phyloP scores from a whole-genome alignment of 768 basidiomycete species.

The Lactarius quietus region DNA sequence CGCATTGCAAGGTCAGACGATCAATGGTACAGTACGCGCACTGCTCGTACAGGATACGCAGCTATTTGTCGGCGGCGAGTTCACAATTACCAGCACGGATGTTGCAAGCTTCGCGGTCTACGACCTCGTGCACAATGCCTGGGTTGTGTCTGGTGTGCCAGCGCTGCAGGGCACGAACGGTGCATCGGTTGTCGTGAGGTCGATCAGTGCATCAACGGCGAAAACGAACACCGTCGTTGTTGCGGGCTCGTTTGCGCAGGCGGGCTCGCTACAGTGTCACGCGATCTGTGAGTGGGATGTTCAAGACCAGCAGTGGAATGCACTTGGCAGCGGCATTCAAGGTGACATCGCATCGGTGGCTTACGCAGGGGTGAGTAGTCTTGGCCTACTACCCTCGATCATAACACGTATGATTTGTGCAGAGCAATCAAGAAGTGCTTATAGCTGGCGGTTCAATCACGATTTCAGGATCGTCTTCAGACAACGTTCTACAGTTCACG shows the following conservation, averaged over 20 bases:
- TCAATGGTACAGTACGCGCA: constrained; percentile 75
- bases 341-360: constrained; percentile 78
- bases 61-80: constrained; percentile 84
- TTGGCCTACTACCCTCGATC: constrained; percentile 9
- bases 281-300: constrained; percentile 78
- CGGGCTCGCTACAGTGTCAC: constrained; percentile 69
- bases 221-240: constrained; percentile 66
- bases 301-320: constrained; percentile 67
- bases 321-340: constrained; percentile 73
- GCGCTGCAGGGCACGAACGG: constrained; percentile 56
- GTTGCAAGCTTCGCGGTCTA: constrained; percentile 77
- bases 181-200: constrained; percentile 60
- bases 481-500: constrained; percentile 72
- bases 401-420: constrained; percentile 20
- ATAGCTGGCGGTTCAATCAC: constrained; percentile 79
- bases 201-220: constrained; percentile 59
- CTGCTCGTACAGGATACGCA: constrained; percentile 65
- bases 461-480: constrained; percentile 55
- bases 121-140: constrained; percentile 60
- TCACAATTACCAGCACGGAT: constrained; percentile 53
- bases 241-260: constrained; percentile 82
- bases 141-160: constrained; percentile 58
- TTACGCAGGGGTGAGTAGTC: constrained; percentile 70
- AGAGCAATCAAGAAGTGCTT: constrained; percentile 66
- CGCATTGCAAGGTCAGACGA: constrained; percentile 55